Conservation (phyloP, 768 basidiomycete species). For the Suillus alpinus region DNA sequence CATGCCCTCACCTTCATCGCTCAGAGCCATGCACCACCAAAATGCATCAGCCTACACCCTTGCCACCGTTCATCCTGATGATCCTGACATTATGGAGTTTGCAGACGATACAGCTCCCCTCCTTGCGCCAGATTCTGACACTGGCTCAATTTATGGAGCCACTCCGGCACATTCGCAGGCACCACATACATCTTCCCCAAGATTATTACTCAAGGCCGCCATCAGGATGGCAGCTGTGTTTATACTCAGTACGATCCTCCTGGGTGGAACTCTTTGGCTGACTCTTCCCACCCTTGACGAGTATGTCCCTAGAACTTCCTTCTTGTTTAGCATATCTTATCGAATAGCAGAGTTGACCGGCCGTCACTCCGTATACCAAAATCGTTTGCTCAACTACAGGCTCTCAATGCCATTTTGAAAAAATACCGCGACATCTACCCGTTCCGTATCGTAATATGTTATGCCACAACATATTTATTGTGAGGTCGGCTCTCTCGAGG, state of each 20-base stretch:
- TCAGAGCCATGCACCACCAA: conserved; percentile 18
- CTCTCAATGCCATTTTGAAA: conserved; percentile 80
- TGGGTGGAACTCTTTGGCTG: conserved; percentile 78
- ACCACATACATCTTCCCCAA: conserved; percentile 40
- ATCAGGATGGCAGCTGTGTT: conserved; percentile 85
- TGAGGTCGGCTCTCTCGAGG: conserved; percentile 40
- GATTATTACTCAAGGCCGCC: conserved; percentile 74
- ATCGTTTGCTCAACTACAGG: conserved; percentile 83
- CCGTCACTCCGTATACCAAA: conserved; percentile 79
- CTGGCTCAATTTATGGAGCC: conserved; percentile 47
- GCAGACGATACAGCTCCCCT: conserved; percentile 41
- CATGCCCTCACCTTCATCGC: conserved; percentile 7
- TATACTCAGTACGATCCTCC: conserved; percentile 58
- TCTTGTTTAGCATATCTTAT: conserved; percentile 8
- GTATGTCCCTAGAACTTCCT: conserved; percentile 42
- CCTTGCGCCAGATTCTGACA: conserved; percentile 37
- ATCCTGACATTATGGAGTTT: conserved; percentile 19
- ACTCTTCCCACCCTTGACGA: conserved; percentile 77
- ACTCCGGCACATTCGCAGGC: conserved; percentile 30
- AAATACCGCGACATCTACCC: conserved; percentile 92
- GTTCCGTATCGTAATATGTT: conserved; percentile 81
- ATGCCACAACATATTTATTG: conserved; percentile 90
- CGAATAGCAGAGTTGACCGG: conserved; percentile 62
- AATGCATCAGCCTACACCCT: conserved; percentile 63
- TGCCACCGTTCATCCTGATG: conserved; percentile 46